A percentile compares a stretch with the other conserved stretches of the same genome.
These are phyloP conservation scores for Amanita thiersii DNA, from an alignment of 768 basidiomycete species.

Conservation along the genomic window DNA sequence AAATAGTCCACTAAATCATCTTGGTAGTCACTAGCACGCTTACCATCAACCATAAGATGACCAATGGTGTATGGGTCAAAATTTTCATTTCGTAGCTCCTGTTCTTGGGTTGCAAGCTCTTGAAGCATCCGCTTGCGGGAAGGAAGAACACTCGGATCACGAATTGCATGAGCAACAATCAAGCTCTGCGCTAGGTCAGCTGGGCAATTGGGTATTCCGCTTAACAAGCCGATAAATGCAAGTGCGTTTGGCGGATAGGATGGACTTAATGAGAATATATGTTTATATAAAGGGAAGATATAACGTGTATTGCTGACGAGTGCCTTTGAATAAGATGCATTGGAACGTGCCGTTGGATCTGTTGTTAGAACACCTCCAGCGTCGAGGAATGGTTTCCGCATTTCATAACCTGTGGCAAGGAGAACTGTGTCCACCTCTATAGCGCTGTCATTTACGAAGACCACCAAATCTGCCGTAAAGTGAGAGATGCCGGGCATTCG, in stretches of 20 bases:
- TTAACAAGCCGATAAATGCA: slow-evolving; percentile 46
- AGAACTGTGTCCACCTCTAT: slow-evolving; percentile 38
- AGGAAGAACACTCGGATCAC: slow-evolving; percentile 31
- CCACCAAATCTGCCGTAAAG: slow-evolving; percentile 34
- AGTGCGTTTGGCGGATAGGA: slow-evolving; percentile 41
- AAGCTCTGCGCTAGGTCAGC: slow-evolving; percentile 43
- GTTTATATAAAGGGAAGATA: slow-evolving; percentile 45
- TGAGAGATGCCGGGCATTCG: slow-evolving; percentile 35
- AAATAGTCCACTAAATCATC: slow-evolving; percentile 27
- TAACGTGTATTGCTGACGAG: slow-evolving; percentile 44
- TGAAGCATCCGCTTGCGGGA: slow-evolving; percentile 28
- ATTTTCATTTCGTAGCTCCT: slow-evolving; percentile 28
- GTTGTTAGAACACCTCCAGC: slow-evolving; percentile 21
- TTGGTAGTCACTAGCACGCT: slow-evolving; percentile 30
- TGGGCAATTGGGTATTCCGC: slow-evolving; percentile 38
- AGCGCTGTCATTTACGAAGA: slow-evolving; percentile 38
- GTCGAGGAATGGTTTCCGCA: slow-evolving; percentile 40
- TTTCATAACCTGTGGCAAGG: slow-evolving; percentile 49
- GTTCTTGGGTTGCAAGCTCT: slow-evolving; percentile 34
- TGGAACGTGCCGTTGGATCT: slow-evolving; percentile 19
- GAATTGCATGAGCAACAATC: slow-evolving; percentile 36
- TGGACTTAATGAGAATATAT: slow-evolving; percentile 43
- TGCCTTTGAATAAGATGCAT: slow-evolving; percentile 12
- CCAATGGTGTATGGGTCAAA: slow-evolving; percentile 42
- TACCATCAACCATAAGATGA: slow-evolving; percentile 29